phyloP scores from a whole-genome alignment of 2,329 filamentous ascomycete genomes.

The Allantophomopsis cytisporea region DNA sequence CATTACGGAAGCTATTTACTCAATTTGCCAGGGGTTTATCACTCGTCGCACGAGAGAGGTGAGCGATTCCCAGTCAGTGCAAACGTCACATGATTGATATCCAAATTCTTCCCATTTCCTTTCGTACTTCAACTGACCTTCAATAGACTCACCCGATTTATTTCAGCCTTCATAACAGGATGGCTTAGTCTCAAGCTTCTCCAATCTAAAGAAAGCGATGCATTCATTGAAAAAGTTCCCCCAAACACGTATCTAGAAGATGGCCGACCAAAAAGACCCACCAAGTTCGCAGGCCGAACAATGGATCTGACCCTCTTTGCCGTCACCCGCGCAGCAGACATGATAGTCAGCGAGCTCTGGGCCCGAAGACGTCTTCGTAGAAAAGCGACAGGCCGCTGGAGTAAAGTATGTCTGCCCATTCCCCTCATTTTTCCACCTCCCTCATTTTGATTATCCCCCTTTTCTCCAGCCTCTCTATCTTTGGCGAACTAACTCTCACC shows the following conservation, averaged over 20 bases:
- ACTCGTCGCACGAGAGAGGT: constrained; percentile 18
- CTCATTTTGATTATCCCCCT: background rate
- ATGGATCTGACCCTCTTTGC: constrained; percentile 76
- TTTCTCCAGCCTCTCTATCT: background rate
- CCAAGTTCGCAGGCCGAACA: constrained; percentile 49
- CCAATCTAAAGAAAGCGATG: constrained; percentile 35
- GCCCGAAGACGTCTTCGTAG: constrained; percentile 30
- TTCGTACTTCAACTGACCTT: background rate
- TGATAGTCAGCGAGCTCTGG: constrained; percentile 55
- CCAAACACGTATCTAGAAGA: constrained; percentile 14
- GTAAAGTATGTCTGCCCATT: constrained; percentile 21
- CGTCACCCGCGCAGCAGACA: constrained; percentile 56
- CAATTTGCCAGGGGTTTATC: constrained; percentile 13
- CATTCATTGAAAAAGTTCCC: constrained; percentile 24
- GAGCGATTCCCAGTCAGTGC: constrained; percentile 5
- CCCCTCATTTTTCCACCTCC: constrained; percentile 1
- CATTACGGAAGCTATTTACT: constrained; percentile 16
- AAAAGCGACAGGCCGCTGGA: constrained; percentile 30
- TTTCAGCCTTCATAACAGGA: constrained; percentile 42
- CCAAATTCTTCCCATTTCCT: background rate
- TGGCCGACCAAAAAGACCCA: constrained; percentile 13
- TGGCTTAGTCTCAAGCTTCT: constrained; percentile 43
- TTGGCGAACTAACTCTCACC: background rate
- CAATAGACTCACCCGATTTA: constrained; percentile 37
- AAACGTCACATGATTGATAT: constrained; percentile 1